Conservation (phyloP, 2,329 filamentous ascomycete genomes). For the Didymella pinodella region DNA sequence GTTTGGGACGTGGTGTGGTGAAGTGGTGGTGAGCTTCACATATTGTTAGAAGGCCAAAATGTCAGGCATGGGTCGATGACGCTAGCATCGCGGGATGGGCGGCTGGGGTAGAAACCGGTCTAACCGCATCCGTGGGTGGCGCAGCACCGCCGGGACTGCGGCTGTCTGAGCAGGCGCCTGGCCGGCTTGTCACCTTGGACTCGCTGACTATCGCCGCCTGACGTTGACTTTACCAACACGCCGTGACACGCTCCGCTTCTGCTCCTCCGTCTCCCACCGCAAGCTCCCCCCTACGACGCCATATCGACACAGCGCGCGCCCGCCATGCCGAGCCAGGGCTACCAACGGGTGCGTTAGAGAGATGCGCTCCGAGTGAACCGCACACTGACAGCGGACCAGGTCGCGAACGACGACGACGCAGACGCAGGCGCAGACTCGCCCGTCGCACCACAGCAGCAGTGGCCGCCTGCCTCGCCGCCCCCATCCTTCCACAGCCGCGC, state of each 20-base stretch:
- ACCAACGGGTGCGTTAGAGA: slow-evolving; percentile 56
- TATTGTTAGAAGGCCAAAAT: not conserved
- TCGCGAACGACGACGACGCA: slow-evolving; percentile 56
- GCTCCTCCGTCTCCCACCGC: not conserved
- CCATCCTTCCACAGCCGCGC: slow-evolving; percentile 90
- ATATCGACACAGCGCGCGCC: not conserved
- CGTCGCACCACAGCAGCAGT: slow-evolving; percentile 40
- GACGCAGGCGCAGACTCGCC: slow-evolving; percentile 52
- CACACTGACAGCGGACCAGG: slow-evolving; percentile 35
- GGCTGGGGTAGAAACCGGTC: not conserved
- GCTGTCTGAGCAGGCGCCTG: not conserved
- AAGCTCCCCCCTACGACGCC: not conserved
- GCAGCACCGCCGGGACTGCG: not conserved
- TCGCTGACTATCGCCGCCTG: slow-evolving; percentile 15
- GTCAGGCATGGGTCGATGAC: not conserved
- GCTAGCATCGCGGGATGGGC: not conserved
- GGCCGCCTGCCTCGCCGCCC: slow-evolving; percentile 58
- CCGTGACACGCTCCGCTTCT: not conserved
- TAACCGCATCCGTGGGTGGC: not conserved
- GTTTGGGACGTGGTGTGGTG: slow-evolving; percentile 16
- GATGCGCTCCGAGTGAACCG: not conserved
- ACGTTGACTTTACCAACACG: not conserved
- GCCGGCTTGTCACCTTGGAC: not conserved
- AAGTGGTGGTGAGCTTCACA: not conserved
- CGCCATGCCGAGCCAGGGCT: slow-evolving; percentile 57